Evolutionary conservation across 1,284 basidiomycete genomes (phyloP), one percentile per base, ranked within the genome.

Genomic region (Boletellus deceptivus): DNA sequence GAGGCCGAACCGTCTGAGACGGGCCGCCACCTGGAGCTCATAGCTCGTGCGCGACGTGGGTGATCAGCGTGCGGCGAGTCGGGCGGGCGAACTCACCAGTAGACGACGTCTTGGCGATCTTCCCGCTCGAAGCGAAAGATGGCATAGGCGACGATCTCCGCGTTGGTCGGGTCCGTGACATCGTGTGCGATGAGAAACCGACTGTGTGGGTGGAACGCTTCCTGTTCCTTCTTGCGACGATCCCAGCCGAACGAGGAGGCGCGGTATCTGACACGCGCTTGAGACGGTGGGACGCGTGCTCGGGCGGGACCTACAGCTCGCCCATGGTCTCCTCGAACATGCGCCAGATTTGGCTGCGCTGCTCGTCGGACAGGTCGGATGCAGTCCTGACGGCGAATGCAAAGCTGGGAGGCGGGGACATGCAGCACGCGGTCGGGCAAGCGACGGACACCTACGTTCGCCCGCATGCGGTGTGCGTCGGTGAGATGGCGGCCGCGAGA

Each of bases 51-150:
- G 24, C 45, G 29, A 47, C 39, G 41, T 57, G 25, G 25, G 25
- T 27, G 25, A 27, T 27, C 46, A 53, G 46, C 11, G 27, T 11
- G 38, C 25, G 11, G 24, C 45, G 48, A 45, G 42, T 35, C 34
- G 27, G 22, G 38, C 24, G 18, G 35, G 24, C 16, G 39, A 57
- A 27, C 69, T 35, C 59, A 87, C 88, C 88, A 89, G 60, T 91
- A 91, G 4, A 87, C 40, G 3, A 86, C 65, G 51, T 81, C 70
- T 51, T 80, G 72, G 13, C 68, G 71, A 6, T 79, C 71, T 57
- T 91, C 89, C 31, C 70, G 63, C 49, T 89, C 88, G 54, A 91
- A 91, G 3, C 87, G 80, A 63, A 90, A 89, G 67, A 81, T 80
- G 7, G 73, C 62, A 58, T 80, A 91, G 1, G 79, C 88, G 16